phyloP scores from a whole-genome alignment of 257 asterid species.

The Rubia yunnanensis region DNA sequence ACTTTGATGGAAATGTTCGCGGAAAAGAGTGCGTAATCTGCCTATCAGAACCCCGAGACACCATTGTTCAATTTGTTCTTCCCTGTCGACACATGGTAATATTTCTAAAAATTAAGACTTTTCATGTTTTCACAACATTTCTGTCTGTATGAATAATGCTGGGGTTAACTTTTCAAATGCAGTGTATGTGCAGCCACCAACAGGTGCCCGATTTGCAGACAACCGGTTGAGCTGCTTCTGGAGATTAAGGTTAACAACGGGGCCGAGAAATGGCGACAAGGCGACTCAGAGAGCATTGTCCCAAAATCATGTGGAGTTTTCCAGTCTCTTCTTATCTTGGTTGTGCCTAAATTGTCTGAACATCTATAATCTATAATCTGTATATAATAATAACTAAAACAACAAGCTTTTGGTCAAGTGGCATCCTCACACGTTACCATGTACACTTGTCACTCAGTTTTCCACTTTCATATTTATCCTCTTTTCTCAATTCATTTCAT shows the following conservation, averaged over 20 bases:
- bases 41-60: conserved; percentile 84
- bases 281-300: conserved; percentile 11
- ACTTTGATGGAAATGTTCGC: conserved; percentile 58
- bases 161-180: conserved; percentile 23
- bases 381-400: too few species aligned
- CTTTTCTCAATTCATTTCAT: too few species aligned
- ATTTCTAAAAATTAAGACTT: background rate
- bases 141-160: background rate
- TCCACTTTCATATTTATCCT: too few species aligned
- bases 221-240: conserved; percentile 92
- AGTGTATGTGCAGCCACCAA: conserved; percentile 98
- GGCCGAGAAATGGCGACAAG: conserved; percentile 39
- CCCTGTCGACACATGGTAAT: conserved; percentile 92
- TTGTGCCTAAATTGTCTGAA: background rate
- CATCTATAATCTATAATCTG: too few species aligned
- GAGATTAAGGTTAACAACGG: conserved; percentile 80
- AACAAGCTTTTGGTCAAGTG: too few species aligned
- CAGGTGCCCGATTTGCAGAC: conserved; percentile 96
- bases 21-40: conserved; percentile 93
- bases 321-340: background rate
- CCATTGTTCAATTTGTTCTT: conserved; percentile 83
- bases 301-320: conserved; percentile 25
- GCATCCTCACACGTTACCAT: too few species aligned
- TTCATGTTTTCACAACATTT: background rate
- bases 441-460: too few species aligned